Base-by-base conservation (phyloP, 78 protist species). In the Dictyostelium firmibasis region DNA sequence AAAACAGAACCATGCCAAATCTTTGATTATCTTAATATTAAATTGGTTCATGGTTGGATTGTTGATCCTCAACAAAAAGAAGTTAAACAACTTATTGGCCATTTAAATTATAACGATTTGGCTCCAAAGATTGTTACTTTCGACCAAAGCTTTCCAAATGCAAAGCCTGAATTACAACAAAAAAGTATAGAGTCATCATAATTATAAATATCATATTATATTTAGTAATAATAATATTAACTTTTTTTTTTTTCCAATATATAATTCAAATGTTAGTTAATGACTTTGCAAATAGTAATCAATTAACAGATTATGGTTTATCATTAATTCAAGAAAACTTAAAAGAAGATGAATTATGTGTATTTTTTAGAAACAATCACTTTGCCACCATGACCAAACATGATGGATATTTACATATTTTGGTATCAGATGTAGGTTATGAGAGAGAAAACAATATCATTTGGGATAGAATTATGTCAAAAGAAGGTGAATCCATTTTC, bases 341-440 rank as follows among this genome's bases (percentile, higher is more conserved):
- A 23, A 57, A 89, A 41, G 94, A 89, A 25, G 94, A 89, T 81
- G 94, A 89, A 47, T 36, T 89, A 33, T 78, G 86, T 69, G 97
- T 96, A 81, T 96, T 96, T 85, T 96, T 96, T 82, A 84, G 97
- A 92, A 91, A 91, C 25, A 96, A 96, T 57, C 96, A 96, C 74
- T 96, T 96, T 77, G 88, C 94, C 13, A 93, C 96, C 6, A 76
- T 96, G 86, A 84, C 92, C 74, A 96, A 96, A 69, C 91, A 93
- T 23, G 84, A 84, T 50, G 95, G 89, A 14, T 41, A 31, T 57
- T 69, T 96, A 16, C 95, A 87, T 33, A 70, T 93, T n/a, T 89
- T 96, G 53, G 94, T 89, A 13, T 69, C 87, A 6, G 94, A 89
- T 69, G 81, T 89, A 7, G 94, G 94, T 31, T 89, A 89, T 33